A percentile compares a stretch with the other conserved stretches of the same genome.
These are phyloP conservation scores for Dissophora ornata DNA, from an alignment of 192 early-diverging fungal species.

Conservation along the genomic window DNA sequence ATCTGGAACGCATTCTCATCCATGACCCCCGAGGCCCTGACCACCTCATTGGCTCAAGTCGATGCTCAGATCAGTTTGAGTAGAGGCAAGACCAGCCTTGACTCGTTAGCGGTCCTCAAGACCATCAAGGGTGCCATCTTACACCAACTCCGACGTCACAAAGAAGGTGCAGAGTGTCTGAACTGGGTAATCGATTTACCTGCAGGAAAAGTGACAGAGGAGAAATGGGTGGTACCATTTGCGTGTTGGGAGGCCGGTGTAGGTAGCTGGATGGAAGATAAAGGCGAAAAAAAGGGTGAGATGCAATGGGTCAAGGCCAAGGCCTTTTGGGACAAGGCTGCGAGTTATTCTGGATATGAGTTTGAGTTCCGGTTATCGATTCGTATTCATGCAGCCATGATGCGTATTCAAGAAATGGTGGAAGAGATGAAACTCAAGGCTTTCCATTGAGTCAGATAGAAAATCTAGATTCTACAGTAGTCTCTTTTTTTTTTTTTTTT, in stretches of 20 bases:
- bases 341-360: constrained; percentile 55
- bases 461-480: too few species aligned
- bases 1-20: constrained; percentile 62
- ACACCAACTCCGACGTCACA: constrained; percentile 54
- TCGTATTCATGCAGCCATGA: constrained; percentile 50
- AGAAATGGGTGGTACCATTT: constrained; percentile 64
- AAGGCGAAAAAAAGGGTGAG: constrained; percentile 32
- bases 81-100: constrained; percentile 37
- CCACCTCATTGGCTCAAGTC: constrained; percentile 35
- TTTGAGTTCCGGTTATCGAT: constrained; percentile 61
- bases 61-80: constrained; percentile 44
- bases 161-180: constrained; percentile 51
- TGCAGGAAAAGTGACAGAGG: constrained; percentile 39
- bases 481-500: neutral
- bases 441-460: too few species aligned
- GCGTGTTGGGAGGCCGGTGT: constrained; percentile 66
- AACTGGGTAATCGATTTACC: constrained; percentile 63
- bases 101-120: constrained; percentile 54
- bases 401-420: constrained; percentile 31
- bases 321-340: constrained; percentile 56
- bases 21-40: constrained; percentile 56
- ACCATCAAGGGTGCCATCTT: constrained; percentile 62
- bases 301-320: constrained; percentile 36
- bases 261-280: constrained; percentile 52
- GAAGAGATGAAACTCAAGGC: neutral